Conservation (phyloP, 352 stramenopile genomes). For the Pseudoperonospora humuli region DNA sequence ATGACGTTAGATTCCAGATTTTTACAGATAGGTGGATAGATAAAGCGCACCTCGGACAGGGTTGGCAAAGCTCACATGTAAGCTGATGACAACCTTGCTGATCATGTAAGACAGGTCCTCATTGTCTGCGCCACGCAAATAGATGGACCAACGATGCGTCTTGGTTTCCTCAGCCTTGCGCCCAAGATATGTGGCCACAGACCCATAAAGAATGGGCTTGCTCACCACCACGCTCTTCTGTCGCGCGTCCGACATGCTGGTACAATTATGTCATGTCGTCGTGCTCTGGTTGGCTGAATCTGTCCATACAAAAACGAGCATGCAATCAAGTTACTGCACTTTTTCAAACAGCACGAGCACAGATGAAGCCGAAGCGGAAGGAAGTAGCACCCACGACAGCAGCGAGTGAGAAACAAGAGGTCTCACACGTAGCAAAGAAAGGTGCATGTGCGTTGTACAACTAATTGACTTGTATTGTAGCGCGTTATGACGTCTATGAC, state of each 20-base stretch:
- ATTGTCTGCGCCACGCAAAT: constrained; percentile 87
- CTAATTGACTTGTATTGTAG: not conserved
- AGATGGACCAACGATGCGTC: constrained; percentile 94
- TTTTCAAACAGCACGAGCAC: constrained; percentile 16
- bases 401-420: not conserved
- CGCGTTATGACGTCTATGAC: too few species aligned
- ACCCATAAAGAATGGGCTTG: constrained; percentile 94
- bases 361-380: constrained; percentile 57
- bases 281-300: not conserved
- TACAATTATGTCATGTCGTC: not conserved
- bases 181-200: constrained; percentile 89
- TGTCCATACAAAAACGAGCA: not conserved
- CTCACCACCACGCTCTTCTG: constrained; percentile 81
- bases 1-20: not conserved
- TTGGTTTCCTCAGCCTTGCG: constrained; percentile 91
- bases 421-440: constrained; percentile 11
- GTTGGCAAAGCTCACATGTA: constrained; percentile 94
- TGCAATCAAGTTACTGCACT: constrained; percentile 5
- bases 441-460: not conserved
- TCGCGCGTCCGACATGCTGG: constrained; percentile 53
- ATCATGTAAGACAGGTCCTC: constrained; percentile 94
- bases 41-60: constrained; percentile 69
- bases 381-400: constrained; percentile 5
- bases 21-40: constrained; percentile 4
- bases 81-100: constrained; percentile 95